Conservation (phyloP, 257 asterid species). For the Eucommia ulmoides region DNA sequence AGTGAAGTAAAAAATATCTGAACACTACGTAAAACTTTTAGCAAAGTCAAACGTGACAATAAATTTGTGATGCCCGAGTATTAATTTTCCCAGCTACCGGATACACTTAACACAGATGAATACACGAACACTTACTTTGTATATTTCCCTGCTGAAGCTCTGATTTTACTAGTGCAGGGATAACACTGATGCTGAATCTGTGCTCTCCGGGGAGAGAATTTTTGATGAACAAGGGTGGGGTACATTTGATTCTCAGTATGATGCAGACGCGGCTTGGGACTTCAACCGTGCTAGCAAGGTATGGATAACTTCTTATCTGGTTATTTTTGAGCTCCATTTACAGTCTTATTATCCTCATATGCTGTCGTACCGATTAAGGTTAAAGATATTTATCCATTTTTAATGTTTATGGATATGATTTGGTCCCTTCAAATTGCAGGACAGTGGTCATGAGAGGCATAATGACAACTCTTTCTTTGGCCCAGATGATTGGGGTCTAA, state of each 20-base stretch:
- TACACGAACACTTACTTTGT: too few relatives aligned
- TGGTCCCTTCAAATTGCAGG: slow-evolving; percentile 23
- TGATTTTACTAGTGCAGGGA: slow-evolving; percentile 33
- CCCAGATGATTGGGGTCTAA: slow-evolving; percentile 67
- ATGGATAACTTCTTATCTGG: slow-evolving; percentile 8
- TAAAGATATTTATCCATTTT: neutral
- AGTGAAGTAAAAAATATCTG: too few relatives aligned
- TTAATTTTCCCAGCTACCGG: too few relatives aligned
- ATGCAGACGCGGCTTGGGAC: slow-evolving; percentile 61
- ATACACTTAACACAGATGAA: too few relatives aligned
- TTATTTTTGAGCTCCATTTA: neutral
- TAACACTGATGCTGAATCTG: slow-evolving; percentile 24
- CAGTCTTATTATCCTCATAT: neutral
- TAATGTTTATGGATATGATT: neutral
- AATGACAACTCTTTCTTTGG: slow-evolving; percentile 43
- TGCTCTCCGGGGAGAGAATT: slow-evolving; percentile 24
- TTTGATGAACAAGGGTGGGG: slow-evolving; percentile 84
- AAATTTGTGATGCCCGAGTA: too few relatives aligned
- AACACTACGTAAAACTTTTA: too few relatives aligned
- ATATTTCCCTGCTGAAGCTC: too few relatives aligned
- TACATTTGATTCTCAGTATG: slow-evolving; percentile 51
- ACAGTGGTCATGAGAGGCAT: slow-evolving; percentile 27
- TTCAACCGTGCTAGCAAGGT: slow-evolving; percentile 48
- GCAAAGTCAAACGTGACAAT: too few relatives aligned
- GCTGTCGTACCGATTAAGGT: neutral